Evolutionary conservation across 106 monocot species (phyloP), one percentile per base, ranked within the genome.

Genomic region (Dendrobium catenatum): DNA sequence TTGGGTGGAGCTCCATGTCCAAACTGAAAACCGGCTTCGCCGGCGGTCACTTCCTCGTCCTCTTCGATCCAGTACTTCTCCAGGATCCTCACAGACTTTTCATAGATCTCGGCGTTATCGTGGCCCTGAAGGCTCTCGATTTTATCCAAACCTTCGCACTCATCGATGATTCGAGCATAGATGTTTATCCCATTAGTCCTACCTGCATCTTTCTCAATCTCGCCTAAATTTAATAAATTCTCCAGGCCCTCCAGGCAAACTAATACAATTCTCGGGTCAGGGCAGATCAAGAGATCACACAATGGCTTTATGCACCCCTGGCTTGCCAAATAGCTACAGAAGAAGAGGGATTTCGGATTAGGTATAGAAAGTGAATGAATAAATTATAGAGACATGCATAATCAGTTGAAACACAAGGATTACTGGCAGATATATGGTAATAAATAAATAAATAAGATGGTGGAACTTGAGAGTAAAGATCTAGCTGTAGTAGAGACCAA

Each of bases 121-220:
- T 86, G 86, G 7, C 79, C 79, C 73, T 86, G 86, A 47, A 86
- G 74, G 49, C 55, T 48, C 66, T 86, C 79, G 22, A 82, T 79
- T 26, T 82, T 86, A 82, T 86, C 86, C 74, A 86, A 61, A 8
- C 86, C 82, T 1, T 75, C 82, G 41, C 79, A 86, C 15, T 85
- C 77, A 15, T 81, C 82, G 46, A 86, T 76, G 75, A 79, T 67
- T 47, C 54, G 82, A n/a, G 79, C 79, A 44, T 76, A 86, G 31
- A 79, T 43, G 54, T 86, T 86, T 16, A 79, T 19, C 6, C 64
- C 82, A 46, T 48, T 70, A 6, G 82, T 79, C 37, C 51, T 67
- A 3, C 86, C 79, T 26, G 66, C 15, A 51, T 82, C 82, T 55
- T 86, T 82, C 49, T 82, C 61, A 0, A 17, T 20, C 82, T 86